phyloP scores from a whole-genome alignment of 306 rosid genomes.

The Argentina anserina region DNA sequence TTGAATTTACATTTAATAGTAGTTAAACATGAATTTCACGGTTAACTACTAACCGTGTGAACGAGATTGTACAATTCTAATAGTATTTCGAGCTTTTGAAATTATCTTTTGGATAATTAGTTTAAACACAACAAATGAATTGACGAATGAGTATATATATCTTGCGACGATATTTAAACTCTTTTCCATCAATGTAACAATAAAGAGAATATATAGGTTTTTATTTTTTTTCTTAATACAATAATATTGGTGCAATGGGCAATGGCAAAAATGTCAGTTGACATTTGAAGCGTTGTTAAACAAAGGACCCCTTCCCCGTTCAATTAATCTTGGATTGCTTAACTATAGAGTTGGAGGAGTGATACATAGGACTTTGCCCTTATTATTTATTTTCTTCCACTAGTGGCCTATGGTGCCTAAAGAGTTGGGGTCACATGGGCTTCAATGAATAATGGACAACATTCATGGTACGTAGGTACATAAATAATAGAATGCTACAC shows the following conservation, averaged over 20 bases:
- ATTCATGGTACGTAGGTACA: not conserved
- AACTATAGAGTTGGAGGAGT: not conserved
- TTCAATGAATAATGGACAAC: conserved; percentile 1
- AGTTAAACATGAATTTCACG: no score
- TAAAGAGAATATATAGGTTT: no score
- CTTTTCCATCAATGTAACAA: no score
- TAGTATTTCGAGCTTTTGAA: not conserved
- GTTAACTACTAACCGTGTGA: no score
- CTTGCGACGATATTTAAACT: no score
- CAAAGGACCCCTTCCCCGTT: not conserved
- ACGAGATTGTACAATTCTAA: no score
- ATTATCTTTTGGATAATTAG: not conserved
- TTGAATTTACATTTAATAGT: no score
- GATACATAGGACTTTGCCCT: not conserved
- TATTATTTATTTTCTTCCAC: not conserved
- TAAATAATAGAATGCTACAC: not conserved
- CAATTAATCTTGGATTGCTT: not conserved
- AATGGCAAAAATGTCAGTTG: not conserved
- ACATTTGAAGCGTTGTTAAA: not conserved
- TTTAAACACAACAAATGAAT: no score
- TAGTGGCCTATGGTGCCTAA: conserved; percentile 4
- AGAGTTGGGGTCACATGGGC: conserved; percentile 22
- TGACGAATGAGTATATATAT: no score
- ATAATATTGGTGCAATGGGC: not conserved
- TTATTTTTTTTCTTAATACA: no score